phyloP scores from a whole-genome alignment of 352 stramenopile species.

The Pythium periplocum region DNA sequence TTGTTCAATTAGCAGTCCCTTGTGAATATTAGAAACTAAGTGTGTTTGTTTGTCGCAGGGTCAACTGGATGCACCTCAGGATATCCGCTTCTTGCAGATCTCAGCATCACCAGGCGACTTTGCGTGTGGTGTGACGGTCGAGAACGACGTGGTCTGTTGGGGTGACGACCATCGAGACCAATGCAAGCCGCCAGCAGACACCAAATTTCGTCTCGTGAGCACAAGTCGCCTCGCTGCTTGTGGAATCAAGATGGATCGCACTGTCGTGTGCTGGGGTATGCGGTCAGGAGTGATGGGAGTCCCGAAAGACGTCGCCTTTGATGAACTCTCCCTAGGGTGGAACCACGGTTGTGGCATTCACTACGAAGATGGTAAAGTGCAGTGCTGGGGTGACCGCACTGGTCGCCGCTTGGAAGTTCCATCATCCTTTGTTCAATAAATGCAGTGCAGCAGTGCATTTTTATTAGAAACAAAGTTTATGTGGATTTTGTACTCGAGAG shows the following conservation, averaged over 20 bases:
- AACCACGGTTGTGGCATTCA: constrained; percentile 72
- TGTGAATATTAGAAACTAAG: no score
- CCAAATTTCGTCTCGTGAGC: constrained; percentile 62
- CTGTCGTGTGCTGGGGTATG: constrained; percentile 65
- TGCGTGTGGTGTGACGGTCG: constrained; percentile 50
- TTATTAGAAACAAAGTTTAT: no score
- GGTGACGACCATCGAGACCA: constrained; percentile 70
- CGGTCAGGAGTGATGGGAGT: constrained; percentile 50
- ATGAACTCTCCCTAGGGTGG: constrained; percentile 65
- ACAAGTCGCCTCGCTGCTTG: constrained; percentile 61
- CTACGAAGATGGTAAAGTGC: constrained; percentile 50
- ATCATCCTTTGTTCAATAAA: no score
- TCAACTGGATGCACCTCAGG: constrained; percentile 35
- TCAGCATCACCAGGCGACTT: constrained; percentile 60
- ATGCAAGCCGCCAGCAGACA: constrained; percentile 29
- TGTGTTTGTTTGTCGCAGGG: constrained; percentile 21
- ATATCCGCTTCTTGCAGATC: constrained; percentile 50
- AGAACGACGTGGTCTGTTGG: constrained; percentile 59
- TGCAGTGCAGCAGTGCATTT: no score
- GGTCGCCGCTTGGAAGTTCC: constrained; percentile 46
- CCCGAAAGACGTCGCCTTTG: constrained; percentile 46
- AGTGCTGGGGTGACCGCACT: constrained; percentile 59
- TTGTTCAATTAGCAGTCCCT: no score
- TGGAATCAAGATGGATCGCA: constrained; percentile 57
- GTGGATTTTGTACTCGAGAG: no score